Conservation (phyloP, 2,329 filamentous ascomycete species). For the Xylariaceae sp. region DNA sequence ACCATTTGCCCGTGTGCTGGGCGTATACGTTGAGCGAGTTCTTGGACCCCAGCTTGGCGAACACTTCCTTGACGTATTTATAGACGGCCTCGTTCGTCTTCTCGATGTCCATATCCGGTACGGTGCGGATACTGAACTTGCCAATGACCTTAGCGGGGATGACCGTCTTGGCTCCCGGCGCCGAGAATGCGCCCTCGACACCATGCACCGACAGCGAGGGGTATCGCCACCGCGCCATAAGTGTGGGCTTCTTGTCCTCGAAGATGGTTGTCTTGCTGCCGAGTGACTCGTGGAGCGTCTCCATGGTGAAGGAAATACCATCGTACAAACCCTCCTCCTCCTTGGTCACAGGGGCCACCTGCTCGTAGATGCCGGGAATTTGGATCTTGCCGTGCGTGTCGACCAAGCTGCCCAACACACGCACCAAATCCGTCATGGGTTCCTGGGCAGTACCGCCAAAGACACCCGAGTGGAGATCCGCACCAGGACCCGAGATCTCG, state of each 20-base stretch:
- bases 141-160: constrained; percentile 97
- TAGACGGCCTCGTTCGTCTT: constrained; percentile 82
- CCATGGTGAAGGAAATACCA: constrained; percentile 91
- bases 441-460: constrained; percentile 96
- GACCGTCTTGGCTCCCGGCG: constrained; percentile 93
- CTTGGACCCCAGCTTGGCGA: constrained; percentile 85
- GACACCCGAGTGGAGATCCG: constrained; percentile 93
- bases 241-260: constrained; percentile 81
- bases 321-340: constrained; percentile 88
- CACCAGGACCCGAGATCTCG: constrained; percentile 83
- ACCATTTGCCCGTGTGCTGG: constrained; percentile 96
- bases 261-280: constrained; percentile 86
- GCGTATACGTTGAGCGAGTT: constrained; percentile 80
- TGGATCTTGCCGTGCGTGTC: constrained; percentile 88
- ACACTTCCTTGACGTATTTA: constrained; percentile 78
- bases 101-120: constrained; percentile 94
- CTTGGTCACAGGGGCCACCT: constrained; percentile 82
- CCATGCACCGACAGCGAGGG: constrained; percentile 93
- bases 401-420: constrained; percentile 77
- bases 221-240: constrained; percentile 95
- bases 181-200: constrained; percentile 89
- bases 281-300: constrained; percentile 86
- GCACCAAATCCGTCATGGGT: constrained; percentile 94
- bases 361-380: constrained; percentile 89
- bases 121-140: constrained; percentile 97